Base-by-base conservation (phyloP, 2,329 filamentous ascomycete species). In the Colletotrichum sp. region DNA sequence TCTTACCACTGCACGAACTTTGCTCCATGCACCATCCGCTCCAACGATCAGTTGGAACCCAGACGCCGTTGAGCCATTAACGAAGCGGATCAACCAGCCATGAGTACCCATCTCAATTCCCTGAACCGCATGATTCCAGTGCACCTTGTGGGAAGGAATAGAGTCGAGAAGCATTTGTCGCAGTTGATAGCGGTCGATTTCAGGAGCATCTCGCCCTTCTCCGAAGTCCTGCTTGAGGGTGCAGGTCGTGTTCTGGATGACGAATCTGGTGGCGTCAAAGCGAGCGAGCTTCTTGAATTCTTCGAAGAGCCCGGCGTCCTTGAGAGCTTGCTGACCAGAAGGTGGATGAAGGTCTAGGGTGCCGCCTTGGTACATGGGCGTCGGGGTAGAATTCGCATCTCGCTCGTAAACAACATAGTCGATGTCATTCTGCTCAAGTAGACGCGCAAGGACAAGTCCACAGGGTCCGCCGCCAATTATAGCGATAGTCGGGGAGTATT, bases 271-370 rank as follows among this genome's bases (percentile, higher is more conserved):
- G 38, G 58, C 74, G 7, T 77, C 79, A 14, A 79, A 77, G 28
- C 78, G 72, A 12, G 84, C 79, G 13, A 88, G 64, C 61, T 83
- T 84, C 48, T 81, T 65, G 77, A 90, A 91, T 18, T 84, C 78
- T 3, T 86, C 83, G 71, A 80, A 86, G 16, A 90, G 80, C 0
- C 86, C 87, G 16, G 85, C 85, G 68, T 85, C 85, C 7, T 81
- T 81, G 9, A 91, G 79, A 0, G 87, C 89, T 4, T 82, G 79
- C 7, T 88, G 84, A 0, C 89, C 89, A 1, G 85, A 84, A 7
- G 83, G 78, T 2, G 83, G 81, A 77, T 91, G 88, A 1, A 91
- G 82, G 77, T 91, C 89, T 4, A 91, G 85, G 71, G 81, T 86
- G 13, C 89, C 88, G 7, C 81, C 80, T 3, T 78, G 77, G 0